A percentile compares a stretch with the other conserved stretches of the same genome.
phyloP scores from a whole-genome alignment of 75 land plant genomes.

The Selaginella tamariscina region DNA sequence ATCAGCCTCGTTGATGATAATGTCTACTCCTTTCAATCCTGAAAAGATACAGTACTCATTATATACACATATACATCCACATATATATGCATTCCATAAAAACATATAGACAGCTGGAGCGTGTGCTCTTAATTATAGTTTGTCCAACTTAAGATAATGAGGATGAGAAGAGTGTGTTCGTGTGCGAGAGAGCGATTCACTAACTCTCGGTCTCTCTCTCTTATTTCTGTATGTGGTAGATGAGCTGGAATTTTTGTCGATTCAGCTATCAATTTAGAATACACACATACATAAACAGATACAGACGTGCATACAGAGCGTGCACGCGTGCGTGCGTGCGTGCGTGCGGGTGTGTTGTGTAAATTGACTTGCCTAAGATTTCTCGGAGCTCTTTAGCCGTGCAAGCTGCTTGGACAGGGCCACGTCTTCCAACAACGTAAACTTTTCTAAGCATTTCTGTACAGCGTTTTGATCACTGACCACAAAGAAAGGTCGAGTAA shows the following conservation, averaged over 20 bases:
- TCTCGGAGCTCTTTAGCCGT: slow-evolving; percentile 96
- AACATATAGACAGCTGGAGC: too few species aligned
- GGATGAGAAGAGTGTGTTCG: background rate
- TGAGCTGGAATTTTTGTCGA: background rate
- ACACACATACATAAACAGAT: too few species aligned
- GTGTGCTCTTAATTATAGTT: too few species aligned
- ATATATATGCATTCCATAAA: background rate
- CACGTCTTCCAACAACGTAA: slow-evolving; percentile 84
- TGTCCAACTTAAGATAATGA: background rate
- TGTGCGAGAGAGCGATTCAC: too few species aligned
- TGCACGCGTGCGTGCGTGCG: too few species aligned
- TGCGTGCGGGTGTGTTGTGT: too few species aligned
- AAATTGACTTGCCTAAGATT: slow-evolving; percentile 85
- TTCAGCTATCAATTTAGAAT: background rate
- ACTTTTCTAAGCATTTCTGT: slow-evolving; percentile 44
- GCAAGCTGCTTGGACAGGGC: slow-evolving; percentile 96
- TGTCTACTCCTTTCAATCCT: slow-evolving; percentile 51
- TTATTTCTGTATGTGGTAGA: too few species aligned
- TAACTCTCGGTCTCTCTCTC: too few species aligned
- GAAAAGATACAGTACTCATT: slow-evolving; percentile 13
- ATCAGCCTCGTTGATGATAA: slow-evolving; percentile 56
- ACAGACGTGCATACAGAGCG: too few species aligned
- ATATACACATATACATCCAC: slow-evolving; percentile 4
- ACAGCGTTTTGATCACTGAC: background rate
- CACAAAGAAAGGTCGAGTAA: background rate